A percentile compares a stretch with the other conserved stretches of the same genome.
These are phyloP conservation scores for Teunomyces barrocoloradensis DNA, from an alignment of 805 yeast species.

Conservation along the genomic window DNA sequence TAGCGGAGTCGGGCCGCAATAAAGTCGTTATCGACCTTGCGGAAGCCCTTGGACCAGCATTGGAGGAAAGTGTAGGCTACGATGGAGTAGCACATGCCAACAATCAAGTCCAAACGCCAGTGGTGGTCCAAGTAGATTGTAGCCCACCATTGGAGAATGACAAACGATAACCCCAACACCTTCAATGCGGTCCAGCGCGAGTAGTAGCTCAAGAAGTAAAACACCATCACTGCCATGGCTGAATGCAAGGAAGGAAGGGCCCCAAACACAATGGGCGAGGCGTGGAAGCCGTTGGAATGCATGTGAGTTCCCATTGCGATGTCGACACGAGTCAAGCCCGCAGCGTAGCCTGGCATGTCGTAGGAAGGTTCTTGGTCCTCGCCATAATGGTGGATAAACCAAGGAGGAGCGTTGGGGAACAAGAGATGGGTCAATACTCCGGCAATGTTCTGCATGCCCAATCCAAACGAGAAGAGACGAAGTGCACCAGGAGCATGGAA, in stretches of 20 bases:
- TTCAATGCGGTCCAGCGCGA: conserved; percentile 34
- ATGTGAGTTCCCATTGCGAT: conserved; percentile 59
- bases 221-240: conserved; percentile 58
- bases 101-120: conserved; percentile 60
- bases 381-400: conserved; percentile 66
- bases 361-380: conserved; percentile 54
- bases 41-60: conserved; percentile 24
- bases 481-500: conserved; percentile 67
- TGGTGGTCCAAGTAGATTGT: conserved; percentile 73
- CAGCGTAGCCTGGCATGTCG: conserved; percentile 67
- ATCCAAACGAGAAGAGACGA: conserved; percentile 49
- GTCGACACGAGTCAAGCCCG: conserved; percentile 67
- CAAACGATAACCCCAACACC: conserved; percentile 40
- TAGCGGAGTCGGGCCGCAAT: conserved; percentile 37
- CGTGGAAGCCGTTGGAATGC: conserved; percentile 61
- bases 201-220: conserved; percentile 43
- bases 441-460: conserved; percentile 59
- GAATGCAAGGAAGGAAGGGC: conserved; percentile 62
- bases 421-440: conserved; percentile 61
- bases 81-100: conserved; percentile 54
- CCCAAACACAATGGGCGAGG: conserved; percentile 68
- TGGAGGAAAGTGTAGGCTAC: conserved; percentile 39
- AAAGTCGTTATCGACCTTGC: conserved; percentile 36
- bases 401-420: conserved; percentile 73
- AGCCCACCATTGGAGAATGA: conserved; percentile 69